These are phyloP conservation scores for Podospora pseudoanserina DNA, from an alignment of 495 filamentous ascomycete genomes.

Conservation along the genomic window DNA sequence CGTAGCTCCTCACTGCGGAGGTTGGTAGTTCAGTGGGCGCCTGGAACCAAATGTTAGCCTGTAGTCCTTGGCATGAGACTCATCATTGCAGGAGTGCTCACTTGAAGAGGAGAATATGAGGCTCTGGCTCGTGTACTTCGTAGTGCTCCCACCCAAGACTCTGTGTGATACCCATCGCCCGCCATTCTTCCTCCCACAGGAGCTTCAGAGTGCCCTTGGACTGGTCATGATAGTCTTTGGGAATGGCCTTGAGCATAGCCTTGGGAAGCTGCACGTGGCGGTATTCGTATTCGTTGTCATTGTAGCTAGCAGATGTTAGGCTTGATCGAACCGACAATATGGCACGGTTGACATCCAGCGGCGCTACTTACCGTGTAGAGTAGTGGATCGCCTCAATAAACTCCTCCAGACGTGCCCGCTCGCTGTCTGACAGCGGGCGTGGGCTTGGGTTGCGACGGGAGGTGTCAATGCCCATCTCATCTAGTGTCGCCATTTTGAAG, in stretches of 20 bases:
- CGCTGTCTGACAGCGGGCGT: conserved; percentile 71
- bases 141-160: conserved; percentile 99
- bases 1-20: conserved; percentile 48
- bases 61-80: conserved; percentile 2
- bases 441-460: conserved; percentile 79
- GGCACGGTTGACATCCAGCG: neutral
- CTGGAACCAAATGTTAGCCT: conserved; percentile 39
- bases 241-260: conserved; percentile 95
- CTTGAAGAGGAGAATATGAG: conserved; percentile 98
- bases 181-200: conserved; percentile 98
- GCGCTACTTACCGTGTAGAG: conserved; percentile 69
- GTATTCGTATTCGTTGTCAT: conserved; percentile 85
- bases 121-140: conserved; percentile 97
- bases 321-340: neutral
- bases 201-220: conserved; percentile 90
- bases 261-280: conserved; percentile 97
- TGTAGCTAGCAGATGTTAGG: conserved; percentile 57
- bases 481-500: conserved; percentile 25
- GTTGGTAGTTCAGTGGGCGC: conserved; percentile 82
- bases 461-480: conserved; percentile 66
- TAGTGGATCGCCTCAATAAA: conserved; percentile 93
- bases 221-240: conserved; percentile 89
- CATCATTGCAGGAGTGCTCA: conserved; percentile 42
- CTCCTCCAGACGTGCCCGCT: conserved; percentile 80
- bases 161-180: conserved; percentile 95